phyloP scores from a whole-genome alignment of 139 green algal species.

The Asterochloris erici region DNA sequence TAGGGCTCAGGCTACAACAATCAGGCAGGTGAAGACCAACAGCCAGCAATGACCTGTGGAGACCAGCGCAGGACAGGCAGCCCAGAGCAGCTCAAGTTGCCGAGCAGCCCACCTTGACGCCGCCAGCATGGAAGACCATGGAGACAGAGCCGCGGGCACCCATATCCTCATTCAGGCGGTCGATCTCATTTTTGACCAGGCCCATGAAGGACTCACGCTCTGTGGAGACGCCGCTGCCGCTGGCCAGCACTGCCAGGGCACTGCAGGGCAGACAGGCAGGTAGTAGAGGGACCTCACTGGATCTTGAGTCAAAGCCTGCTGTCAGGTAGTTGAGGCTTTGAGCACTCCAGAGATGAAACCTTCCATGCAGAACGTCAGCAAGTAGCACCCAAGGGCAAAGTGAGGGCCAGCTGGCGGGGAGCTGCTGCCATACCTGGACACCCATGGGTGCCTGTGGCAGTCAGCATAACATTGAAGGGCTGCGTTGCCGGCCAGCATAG shows the following conservation, averaged over 20 bases:
- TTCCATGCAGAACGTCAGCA: not conserved
- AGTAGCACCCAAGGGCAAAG: too few species aligned
- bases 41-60: too few species aligned
- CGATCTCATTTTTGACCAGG: constrained; percentile 75
- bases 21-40: too few species aligned
- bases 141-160: constrained; percentile 27
- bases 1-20: too few species aligned
- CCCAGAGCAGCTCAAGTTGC: not conserved
- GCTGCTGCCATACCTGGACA: too few species aligned
- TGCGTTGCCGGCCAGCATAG: too few species aligned
- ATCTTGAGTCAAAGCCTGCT: not conserved
- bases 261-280: constrained; percentile 14
- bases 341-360: not conserved
- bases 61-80: not conserved
- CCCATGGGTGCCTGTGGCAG: too few species aligned
- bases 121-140: constrained; percentile 44
- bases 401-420: too few species aligned
- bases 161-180: constrained; percentile 44
- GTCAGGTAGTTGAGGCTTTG: not conserved
- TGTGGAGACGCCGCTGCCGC: constrained; percentile 49
- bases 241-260: constrained; percentile 45
- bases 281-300: not conserved
- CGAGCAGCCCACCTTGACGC: constrained; percentile 4
- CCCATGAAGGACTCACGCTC: constrained; percentile 84
- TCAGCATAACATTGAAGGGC: too few species aligned